These are phyloP conservation scores for Dendryphion nanum DNA, from an alignment of 2,329 filamentous ascomycete genomes.

Conservation along the genomic window DNA sequence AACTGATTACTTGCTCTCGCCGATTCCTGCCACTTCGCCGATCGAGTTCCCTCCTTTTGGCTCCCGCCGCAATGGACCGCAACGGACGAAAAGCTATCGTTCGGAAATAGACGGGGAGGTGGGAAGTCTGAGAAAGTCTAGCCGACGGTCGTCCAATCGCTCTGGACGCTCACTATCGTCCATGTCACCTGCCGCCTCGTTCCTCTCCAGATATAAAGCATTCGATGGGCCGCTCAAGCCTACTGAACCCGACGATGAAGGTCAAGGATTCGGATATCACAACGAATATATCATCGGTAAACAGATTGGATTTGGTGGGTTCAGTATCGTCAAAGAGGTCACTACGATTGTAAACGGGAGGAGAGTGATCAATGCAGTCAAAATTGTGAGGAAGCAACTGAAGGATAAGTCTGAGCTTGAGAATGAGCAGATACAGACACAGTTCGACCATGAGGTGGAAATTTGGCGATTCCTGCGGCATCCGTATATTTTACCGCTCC, in stretches of 20 bases:
- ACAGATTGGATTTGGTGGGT: conserved; percentile 64
- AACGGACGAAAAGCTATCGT: conserved; percentile 32
- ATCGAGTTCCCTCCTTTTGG: conserved; percentile 32
- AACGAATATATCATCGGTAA: conserved; percentile 66
- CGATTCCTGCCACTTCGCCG: conserved; percentile 33
- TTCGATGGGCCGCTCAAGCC: conserved; percentile 37
- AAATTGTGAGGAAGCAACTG: conserved; percentile 64
- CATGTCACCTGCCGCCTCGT: conserved; percentile 59
- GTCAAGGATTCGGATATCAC: conserved; percentile 61
- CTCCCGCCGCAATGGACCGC: conserved; percentile 23
- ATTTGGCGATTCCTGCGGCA: conserved; percentile 67
- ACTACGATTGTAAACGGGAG: conserved; percentile 58
- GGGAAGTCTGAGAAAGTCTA: conserved; percentile 34
- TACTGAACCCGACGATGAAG: conserved; percentile 63
- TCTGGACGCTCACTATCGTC: conserved; percentile 49
- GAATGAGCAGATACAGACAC: conserved; percentile 64
- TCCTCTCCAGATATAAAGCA: conserved; percentile 54
- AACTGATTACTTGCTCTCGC: conserved; percentile 35
- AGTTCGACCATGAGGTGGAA: conserved; percentile 67
- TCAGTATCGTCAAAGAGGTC: conserved; percentile 66
- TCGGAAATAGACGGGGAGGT: conserved; percentile 28
- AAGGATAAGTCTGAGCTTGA: conserved; percentile 56
- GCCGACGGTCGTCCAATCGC: conserved; percentile 45
- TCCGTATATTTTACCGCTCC: conserved; percentile 60
- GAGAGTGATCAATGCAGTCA: conserved; percentile 61